phyloP scores from a whole-genome alignment of 805 yeast genomes.

The Ascoidea rubescens region DNA sequence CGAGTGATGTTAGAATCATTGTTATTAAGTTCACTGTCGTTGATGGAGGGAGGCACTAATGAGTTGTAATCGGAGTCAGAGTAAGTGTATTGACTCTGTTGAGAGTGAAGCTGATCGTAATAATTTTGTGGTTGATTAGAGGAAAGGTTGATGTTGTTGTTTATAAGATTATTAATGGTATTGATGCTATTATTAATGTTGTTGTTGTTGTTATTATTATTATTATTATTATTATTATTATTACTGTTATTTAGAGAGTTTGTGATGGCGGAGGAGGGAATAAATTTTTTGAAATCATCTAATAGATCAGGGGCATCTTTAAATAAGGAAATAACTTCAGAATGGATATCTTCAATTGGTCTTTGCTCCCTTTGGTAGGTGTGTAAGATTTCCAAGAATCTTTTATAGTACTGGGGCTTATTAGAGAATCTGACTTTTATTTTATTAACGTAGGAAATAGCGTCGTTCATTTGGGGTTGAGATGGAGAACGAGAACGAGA shows the following conservation, averaged over 20 bases:
- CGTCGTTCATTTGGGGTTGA: constrained; percentile 84
- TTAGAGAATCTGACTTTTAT: constrained; percentile 86
- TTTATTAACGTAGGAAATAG: constrained; percentile 90
- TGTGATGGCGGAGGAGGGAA: constrained; percentile 49
- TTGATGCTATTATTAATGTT: neutral
- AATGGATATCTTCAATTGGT: constrained; percentile 89
- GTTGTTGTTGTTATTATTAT: constrained; percentile 5
- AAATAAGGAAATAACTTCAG: constrained; percentile 80
- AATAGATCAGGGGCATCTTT: constrained; percentile 87
- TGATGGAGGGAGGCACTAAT: neutral
- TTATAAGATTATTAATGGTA: too few species aligned
- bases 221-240: constrained; percentile 13
- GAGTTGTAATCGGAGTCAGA: neutral
- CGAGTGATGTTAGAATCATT: neutral
- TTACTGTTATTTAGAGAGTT: neutral
- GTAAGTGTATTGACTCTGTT: neutral
- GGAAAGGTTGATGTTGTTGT: too few species aligned
- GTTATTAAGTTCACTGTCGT: neutral
- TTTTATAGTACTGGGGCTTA: constrained; percentile 93
- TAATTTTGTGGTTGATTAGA: neutral
- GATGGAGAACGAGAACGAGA: constrained; percentile 1
- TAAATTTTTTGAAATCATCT: constrained; percentile 88
- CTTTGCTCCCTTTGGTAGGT: constrained; percentile 94
- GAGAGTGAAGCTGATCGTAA: constrained; percentile 1
- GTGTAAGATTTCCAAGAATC: constrained; percentile 86